These are phyloP conservation scores for Solanum chaucha DNA, from an alignment of 257 asterid species.

Conservation along the genomic window DNA sequence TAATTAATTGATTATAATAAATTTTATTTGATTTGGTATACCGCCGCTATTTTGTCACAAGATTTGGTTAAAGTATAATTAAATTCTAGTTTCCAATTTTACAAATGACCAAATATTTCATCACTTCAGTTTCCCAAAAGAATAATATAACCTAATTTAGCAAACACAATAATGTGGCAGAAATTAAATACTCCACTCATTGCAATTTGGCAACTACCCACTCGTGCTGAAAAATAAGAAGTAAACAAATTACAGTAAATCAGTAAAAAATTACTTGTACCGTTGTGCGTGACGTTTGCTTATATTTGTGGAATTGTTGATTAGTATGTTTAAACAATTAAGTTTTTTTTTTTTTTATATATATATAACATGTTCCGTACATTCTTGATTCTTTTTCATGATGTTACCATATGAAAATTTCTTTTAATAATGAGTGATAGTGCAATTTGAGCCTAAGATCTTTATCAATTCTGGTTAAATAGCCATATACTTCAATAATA, in stretches of 20 bases:
- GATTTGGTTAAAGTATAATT: no score
- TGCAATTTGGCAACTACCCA: not conserved
- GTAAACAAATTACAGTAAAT: not conserved
- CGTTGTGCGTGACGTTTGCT: not conserved
- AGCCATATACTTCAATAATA: not conserved
- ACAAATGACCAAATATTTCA: not conserved
- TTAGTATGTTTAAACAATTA: not conserved
- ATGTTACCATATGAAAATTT: not conserved
- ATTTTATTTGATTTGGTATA: no score
- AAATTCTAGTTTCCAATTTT: not conserved
- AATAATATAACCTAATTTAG: not conserved
- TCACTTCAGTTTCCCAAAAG: not conserved
- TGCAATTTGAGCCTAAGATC: not conserved
- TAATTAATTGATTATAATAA: no score
- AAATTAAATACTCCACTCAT: not conserved
- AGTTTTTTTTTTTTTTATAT: not conserved
- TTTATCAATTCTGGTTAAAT: not conserved
- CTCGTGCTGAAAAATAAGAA: not conserved
- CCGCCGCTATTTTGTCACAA: no score
- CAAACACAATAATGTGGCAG: not conserved
- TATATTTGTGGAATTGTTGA: not conserved
- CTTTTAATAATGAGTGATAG: not conserved
- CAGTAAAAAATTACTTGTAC: not conserved
- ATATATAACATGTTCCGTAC: not conserved
- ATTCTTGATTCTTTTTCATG: not conserved